Evolutionary conservation across 495 filamentous ascomycete genomes (phyloP), one percentile per base, ranked within the genome.

Genomic region (Pyrenopolyporus hunteri): DNA sequence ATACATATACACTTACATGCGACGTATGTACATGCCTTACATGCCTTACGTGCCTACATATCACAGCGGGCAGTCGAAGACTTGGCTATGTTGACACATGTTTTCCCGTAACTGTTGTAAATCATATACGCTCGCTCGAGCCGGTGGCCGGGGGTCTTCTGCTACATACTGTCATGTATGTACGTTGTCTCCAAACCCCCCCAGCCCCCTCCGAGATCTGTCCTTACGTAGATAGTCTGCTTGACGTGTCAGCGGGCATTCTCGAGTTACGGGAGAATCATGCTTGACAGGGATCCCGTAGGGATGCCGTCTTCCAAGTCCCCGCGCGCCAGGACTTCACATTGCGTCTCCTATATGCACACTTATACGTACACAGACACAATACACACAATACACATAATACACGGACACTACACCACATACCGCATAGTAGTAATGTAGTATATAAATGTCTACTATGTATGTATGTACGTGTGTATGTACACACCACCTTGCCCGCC

Each of bases 191-290:
- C 44, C 26, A 32, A 22, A 6, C 8, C 10, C 29, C 35, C 45
- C 28, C 14, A 11, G 10, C 28, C 45, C 45, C 45, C 10, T 19
- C 17, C 45, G 17, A 49, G 45, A 49, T 31, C 16, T 49, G 13
- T 49, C 17, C 28, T 49, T 49, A 49, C 45, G 45, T 49, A n/a
- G n/a, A n/a, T n/a, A 49, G 28, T 33, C 45, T 19, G 45, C 45
- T 49, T 49, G 45, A 49, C 45, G 45, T 49, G 45, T 49, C 45
- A 49, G 45, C 29, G 17, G 45, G 28, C 23, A 33, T 31, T 35
- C 14, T 33, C 45, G 20, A 49, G 31, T 32, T 32, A 49, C 45
- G 16, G 19, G 16, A 49, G 45, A 49, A 33, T 33, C 45, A 49
- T 33, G 45, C 17, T 49, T 49, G 17, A 49, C 45, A 49, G 45